phyloP scores from a whole-genome alignment of 208 protist species.

The Acanthamoeba triangularis region DNA sequence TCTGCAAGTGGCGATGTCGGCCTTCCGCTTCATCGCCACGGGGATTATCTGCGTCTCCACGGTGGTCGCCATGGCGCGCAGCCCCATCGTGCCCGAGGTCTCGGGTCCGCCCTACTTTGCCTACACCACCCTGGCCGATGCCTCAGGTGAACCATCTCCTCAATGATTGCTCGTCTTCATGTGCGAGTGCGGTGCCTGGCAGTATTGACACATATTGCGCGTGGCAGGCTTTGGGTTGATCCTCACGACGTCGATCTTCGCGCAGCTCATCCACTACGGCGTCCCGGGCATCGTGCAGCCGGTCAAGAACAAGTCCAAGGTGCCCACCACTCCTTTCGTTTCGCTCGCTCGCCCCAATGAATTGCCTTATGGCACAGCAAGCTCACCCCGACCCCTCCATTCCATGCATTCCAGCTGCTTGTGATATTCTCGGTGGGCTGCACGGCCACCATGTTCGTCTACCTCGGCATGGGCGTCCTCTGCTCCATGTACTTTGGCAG shows the following conservation, averaged over 20 bases:
- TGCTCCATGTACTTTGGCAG: slow-evolving; percentile 33
- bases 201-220: background rate
- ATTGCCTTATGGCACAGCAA: no score
- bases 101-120: slow-evolving; percentile 11
- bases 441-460: background rate
- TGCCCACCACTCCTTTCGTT: background rate
- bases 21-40: slow-evolving; percentile 18
- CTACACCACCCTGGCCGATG: background rate
- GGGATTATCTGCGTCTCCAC: background rate
- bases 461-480: slow-evolving; percentile 1
- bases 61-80: background rate
- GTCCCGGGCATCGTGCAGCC: slow-evolving; percentile 1
- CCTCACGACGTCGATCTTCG: slow-evolving; percentile 40
- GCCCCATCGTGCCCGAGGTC: background rate
- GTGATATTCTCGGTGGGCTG: background rate
- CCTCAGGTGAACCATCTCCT: background rate
- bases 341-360: background rate
- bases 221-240: background rate
- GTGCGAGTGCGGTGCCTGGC: no score
- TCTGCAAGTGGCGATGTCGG: slow-evolving; percentile 1
- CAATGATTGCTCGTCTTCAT: background rate
- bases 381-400: no score
- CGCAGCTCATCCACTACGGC: slow-evolving; percentile 38
- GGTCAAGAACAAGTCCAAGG: background rate
- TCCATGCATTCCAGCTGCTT: background rate